Percentiles rank a stretch among this genome's conserved stretches.
These are phyloP conservation scores for sunflower (Helianthus annuus) DNA, from an alignment of 129 eudicot species.

Conservation along the genomic window DNA sequence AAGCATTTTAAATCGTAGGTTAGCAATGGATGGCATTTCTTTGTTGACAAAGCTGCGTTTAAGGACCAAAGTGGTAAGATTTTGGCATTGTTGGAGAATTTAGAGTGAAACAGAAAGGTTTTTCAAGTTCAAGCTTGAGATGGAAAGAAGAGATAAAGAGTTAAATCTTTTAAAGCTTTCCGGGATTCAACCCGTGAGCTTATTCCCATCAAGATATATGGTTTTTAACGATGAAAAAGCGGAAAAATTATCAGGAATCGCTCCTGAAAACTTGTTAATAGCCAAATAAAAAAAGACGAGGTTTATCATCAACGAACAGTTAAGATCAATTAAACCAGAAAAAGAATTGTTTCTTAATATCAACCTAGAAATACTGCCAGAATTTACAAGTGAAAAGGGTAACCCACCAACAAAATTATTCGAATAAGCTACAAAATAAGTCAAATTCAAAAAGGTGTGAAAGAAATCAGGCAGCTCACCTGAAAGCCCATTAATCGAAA, in stretches of 20 bases:
- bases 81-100: conserved; percentile 58
- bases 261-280: conserved; percentile 48
- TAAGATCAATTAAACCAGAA: conserved; percentile 44
- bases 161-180: conserved; percentile 55
- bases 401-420: conserved; percentile 51
- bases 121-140: conserved; percentile 53
- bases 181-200: conserved; percentile 60
- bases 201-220: conserved; percentile 56
- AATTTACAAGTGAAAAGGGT: conserved; percentile 60
- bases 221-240: conserved; percentile 37
- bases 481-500: conserved; percentile 52
- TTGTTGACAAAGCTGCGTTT: conserved; percentile 60
- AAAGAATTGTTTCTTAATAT: conserved; percentile 64
- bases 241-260: conserved; percentile 60
- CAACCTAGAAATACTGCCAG: conserved; percentile 43
- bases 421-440: conserved; percentile 58
- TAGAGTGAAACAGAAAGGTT: conserved; percentile 54
- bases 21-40: conserved; percentile 48
- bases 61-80: conserved; percentile 59
- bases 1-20: conserved; percentile 43
- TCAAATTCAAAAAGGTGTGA: conserved; percentile 33
- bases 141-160: conserved; percentile 50
- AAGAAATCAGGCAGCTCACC: conserved; percentile 66
- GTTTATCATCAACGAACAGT: conserved; percentile 58
- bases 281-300: conserved; percentile 60